phyloP scores from a whole-genome alignment of 2,329 filamentous ascomycete species.

The Dactylonectria macrodidyma region DNA sequence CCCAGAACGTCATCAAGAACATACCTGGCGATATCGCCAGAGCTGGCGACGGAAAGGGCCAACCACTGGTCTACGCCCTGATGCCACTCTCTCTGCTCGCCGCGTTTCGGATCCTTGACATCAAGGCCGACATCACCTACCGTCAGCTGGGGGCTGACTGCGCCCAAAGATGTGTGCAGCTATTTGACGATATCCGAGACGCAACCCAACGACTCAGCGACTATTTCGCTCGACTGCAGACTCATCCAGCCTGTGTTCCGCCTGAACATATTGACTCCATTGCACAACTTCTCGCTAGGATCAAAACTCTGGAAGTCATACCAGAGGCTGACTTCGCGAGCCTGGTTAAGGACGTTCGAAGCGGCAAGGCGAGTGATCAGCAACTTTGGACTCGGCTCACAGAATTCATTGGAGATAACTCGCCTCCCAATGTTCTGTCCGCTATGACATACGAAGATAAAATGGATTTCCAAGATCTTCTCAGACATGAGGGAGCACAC shows the following conservation, averaged over 20 bases:
- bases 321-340: constrained; percentile 1
- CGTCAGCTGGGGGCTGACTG: not conserved
- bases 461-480: constrained; percentile 13
- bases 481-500: not conserved
- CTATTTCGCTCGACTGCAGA: not conserved
- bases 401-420: not conserved
- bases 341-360: constrained; percentile 7
- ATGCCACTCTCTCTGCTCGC: constrained; percentile 15
- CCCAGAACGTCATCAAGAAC: constrained; percentile 3
- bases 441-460: constrained; percentile 1
- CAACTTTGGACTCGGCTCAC: not conserved
- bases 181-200: constrained; percentile 7
- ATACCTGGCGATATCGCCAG: not conserved
- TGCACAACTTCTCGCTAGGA: not conserved
- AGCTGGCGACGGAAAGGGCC: constrained; percentile 2
- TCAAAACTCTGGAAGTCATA: not conserved
- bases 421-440: not conserved
- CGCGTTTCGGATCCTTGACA: constrained; percentile 3
- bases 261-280: not conserved
- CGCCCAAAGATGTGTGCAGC: not conserved
- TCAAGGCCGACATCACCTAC: not conserved
- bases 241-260: constrained; percentile 5
- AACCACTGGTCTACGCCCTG: constrained; percentile 4
- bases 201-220: not conserved
- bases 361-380: constrained; percentile 4